phyloP scores from a whole-genome alignment of 2,329 filamentous ascomycete genomes.

The Alternaria triticina region DNA sequence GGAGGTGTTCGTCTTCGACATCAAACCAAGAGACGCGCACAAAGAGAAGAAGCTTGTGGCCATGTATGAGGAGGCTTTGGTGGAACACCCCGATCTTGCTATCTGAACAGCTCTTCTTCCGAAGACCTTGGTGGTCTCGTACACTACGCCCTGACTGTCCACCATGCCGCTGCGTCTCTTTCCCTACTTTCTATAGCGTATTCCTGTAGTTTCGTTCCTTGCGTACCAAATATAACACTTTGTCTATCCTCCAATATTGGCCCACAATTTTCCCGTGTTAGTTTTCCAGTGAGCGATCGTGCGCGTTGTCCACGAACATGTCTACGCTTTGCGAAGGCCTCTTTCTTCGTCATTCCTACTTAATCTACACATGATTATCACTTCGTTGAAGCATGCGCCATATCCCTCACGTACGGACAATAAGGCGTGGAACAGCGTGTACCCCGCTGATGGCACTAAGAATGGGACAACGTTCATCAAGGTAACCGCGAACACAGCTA shows the following conservation, averaged over 20 bases:
- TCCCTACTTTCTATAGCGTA: background rate
- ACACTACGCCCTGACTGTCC: background rate
- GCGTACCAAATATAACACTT: background rate
- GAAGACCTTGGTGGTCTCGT: fast-evolving
- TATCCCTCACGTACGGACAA: background rate
- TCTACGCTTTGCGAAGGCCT: background rate
- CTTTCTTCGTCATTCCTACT: background rate
- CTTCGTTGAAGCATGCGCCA: background rate
- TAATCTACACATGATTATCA: fast-evolving
- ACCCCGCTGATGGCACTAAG: background rate
- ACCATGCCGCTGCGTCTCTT: background rate
- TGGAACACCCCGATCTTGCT: background rate
- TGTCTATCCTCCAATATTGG: background rate
- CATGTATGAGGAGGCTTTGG: conserved; percentile 2
- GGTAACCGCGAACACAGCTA: too few relatives aligned
- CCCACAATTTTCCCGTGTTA: background rate
- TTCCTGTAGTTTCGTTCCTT: background rate
- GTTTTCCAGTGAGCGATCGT: background rate
- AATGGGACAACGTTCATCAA: background rate
- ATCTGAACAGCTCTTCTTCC: background rate
- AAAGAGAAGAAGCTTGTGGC: conserved; percentile 1
- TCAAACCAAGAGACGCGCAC: background rate
- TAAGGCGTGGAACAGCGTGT: background rate
- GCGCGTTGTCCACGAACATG: background rate
- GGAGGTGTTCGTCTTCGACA: conserved; percentile 1